phyloP scores from a whole-genome alignment of 352 stramenopile species.

The Phytophthora tubulina region DNA sequence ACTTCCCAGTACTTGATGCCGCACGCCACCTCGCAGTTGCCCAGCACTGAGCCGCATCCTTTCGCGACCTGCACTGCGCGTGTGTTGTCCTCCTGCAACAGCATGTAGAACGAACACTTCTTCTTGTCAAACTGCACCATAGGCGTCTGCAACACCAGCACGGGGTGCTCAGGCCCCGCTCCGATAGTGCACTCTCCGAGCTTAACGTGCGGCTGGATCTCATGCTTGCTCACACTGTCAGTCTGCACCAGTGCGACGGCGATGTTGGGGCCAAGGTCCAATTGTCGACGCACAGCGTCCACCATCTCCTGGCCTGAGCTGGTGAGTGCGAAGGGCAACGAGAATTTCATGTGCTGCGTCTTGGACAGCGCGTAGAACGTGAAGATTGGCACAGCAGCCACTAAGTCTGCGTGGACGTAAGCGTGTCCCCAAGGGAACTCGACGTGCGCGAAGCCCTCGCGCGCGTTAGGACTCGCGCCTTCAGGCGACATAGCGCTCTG shows the following conservation, averaged over 20 bases:
- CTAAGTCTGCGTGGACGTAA: constrained; percentile 68
- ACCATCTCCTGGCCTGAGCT: constrained; percentile 64
- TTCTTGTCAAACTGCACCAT: constrained; percentile 71
- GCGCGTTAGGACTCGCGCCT: constrained; percentile 8
- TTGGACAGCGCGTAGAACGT: constrained; percentile 82
- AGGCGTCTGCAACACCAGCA: constrained; percentile 76
- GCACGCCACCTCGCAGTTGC: constrained; percentile 61
- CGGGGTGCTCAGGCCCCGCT: constrained; percentile 65
- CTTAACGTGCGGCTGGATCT: constrained; percentile 63
- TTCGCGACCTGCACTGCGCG: constrained; percentile 66
- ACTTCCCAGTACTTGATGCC: constrained; percentile 90
- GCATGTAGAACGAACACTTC: constrained; percentile 65
- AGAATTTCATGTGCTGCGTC: constrained; percentile 75
- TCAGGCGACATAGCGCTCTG: constrained; percentile 24
- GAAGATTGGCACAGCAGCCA: constrained; percentile 69
- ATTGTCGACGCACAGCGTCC: constrained; percentile 57
- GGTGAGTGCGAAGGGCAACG: constrained; percentile 66
- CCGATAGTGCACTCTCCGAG: constrained; percentile 79
- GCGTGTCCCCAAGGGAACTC: constrained; percentile 81
- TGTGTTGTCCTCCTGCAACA: constrained; percentile 65
- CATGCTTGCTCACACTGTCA: constrained; percentile 76
- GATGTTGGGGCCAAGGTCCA: constrained; percentile 63
- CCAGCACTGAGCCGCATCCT: constrained; percentile 71
- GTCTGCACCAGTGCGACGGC: constrained; percentile 78
- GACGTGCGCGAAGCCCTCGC: constrained; percentile 66